phyloP scores from a whole-genome alignment of 257 asterid species.

The Ilex aquifolium region DNA sequence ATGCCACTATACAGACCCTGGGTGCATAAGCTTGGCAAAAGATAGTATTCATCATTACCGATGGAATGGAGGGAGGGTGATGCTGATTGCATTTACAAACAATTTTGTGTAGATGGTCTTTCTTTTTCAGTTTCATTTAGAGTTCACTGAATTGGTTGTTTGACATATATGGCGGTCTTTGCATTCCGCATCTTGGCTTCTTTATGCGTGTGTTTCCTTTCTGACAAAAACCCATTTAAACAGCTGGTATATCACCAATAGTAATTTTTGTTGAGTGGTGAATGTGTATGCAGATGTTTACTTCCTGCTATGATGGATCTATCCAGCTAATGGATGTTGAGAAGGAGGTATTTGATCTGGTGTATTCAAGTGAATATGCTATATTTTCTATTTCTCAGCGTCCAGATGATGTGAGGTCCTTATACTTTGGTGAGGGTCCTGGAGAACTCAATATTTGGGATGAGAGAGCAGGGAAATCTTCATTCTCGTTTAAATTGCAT shows the following conservation, averaged over 20 bases:
- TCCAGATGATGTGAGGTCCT: slow-evolving; percentile 41
- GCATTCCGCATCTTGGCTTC: no score
- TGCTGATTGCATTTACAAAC: no score
- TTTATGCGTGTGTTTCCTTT: no score
- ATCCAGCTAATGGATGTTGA: slow-evolving; percentile 76
- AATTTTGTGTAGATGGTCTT: no score
- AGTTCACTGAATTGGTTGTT: no score
- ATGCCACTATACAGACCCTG: no score
- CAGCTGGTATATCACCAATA: slow-evolving; percentile 9
- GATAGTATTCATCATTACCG: no score
- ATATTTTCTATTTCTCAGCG: slow-evolving; percentile 47
- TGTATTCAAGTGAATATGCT: slow-evolving; percentile 38
- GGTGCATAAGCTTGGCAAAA: no score
- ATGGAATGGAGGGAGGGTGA: no score
- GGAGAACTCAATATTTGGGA: slow-evolving; percentile 65
- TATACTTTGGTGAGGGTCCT: slow-evolving; percentile 57
- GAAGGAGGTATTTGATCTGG: slow-evolving; percentile 64
- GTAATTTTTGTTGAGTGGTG: not conserved
- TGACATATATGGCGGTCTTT: no score
- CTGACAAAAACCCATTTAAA: not conserved
- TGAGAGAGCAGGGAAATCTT: slow-evolving; percentile 57
- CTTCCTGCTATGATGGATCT: slow-evolving; percentile 78
- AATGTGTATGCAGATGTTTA: slow-evolving; percentile 62
- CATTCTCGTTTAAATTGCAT: slow-evolving; percentile 47
- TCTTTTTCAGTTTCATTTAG: no score